These are phyloP conservation scores for Sporobolomyces phaffii DNA, from an alignment of 768 basidiomycete species.

Conservation along the genomic window DNA sequence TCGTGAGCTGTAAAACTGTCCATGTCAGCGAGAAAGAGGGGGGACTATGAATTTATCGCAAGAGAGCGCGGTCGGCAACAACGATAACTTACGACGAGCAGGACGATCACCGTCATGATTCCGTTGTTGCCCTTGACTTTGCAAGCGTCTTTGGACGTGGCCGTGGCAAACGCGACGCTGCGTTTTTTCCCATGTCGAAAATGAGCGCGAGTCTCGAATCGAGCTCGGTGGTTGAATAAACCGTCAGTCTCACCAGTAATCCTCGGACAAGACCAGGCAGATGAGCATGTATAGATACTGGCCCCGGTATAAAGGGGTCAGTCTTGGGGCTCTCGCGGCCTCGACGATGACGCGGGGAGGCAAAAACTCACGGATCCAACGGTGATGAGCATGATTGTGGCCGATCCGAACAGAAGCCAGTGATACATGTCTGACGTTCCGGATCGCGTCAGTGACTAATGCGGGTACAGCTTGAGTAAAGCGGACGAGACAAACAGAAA, in stretches of 20 bases:
- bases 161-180: background rate
- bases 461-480: background rate
- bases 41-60: too few species aligned
- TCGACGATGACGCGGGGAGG: background rate
- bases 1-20: background rate
- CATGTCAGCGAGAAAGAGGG: too few species aligned
- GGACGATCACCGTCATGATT: background rate
- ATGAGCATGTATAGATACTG: slow-evolving; percentile 1
- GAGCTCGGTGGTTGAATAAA: background rate
- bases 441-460: background rate
- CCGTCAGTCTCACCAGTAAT: background rate
- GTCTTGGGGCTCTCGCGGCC: background rate
- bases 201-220: background rate
- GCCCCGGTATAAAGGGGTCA: background rate
- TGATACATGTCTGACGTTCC: background rate
- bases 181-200: background rate
- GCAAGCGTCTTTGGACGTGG: background rate
- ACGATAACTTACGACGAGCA: background rate
- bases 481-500: background rate
- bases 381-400: background rate
- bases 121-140: slow-evolving; percentile 2
- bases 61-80: too few species aligned
- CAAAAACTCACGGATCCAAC: background rate
- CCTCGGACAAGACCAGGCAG: background rate
- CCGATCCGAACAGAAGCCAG: background rate